These are phyloP conservation scores for Acacia acuminata DNA, from an alignment of 306 rosid species.

Conservation along the genomic window DNA sequence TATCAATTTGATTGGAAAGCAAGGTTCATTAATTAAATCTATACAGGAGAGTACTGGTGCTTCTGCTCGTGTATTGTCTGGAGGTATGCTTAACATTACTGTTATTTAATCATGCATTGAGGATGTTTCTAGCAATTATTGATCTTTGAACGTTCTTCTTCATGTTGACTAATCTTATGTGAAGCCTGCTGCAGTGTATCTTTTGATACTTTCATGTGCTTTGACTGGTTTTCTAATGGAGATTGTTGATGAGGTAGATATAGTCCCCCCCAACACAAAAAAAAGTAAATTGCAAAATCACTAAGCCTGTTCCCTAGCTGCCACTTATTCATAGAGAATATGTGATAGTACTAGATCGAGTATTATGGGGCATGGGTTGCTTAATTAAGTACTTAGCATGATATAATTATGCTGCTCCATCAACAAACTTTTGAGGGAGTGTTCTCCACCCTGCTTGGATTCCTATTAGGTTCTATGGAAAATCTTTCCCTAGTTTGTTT, in stretches of 20 bases:
- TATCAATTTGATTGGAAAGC: constrained; percentile 93
- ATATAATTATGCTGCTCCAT: background rate
- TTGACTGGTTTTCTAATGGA: constrained; percentile 1
- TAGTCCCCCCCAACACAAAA: background rate
- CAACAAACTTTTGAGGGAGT: background rate
- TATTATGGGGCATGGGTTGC: background rate
- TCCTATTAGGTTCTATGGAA: background rate
- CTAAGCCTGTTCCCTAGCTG: background rate
- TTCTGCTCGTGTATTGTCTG: constrained; percentile 76
- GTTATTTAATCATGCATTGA: background rate
- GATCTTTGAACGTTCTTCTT: constrained; percentile 5
- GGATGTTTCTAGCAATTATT: constrained; percentile 19
- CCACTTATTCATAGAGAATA: background rate
- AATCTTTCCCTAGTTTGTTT: background rate
- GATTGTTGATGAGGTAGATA: background rate
- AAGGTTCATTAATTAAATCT: constrained; percentile 87
- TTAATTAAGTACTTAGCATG: background rate
- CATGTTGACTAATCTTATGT: constrained; percentile 15
- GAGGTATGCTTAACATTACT: constrained; percentile 55
- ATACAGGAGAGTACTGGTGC: constrained; percentile 86
- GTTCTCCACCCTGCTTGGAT: background rate
- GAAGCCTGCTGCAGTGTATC: constrained; percentile 23
- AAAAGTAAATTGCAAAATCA: background rate
- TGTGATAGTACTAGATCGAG: background rate
- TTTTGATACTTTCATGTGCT: background rate